These are phyloP conservation scores for Areca catechu DNA, from an alignment of 176 grass and related monocot genomes.

Conservation along the genomic window DNA sequence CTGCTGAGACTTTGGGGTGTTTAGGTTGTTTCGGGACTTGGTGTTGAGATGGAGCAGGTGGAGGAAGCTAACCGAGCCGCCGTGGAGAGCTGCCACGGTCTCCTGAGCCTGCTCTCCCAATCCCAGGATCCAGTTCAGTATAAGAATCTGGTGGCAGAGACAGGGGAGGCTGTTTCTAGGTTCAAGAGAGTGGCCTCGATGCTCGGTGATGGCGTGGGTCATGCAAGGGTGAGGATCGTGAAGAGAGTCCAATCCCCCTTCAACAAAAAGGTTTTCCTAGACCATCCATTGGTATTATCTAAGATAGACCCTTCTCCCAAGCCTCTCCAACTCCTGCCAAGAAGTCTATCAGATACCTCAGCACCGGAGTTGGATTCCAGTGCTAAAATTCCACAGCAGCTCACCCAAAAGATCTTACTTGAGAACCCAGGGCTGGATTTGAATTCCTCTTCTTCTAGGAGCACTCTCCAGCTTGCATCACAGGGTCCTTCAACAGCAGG, in stretches of 20 bases:
- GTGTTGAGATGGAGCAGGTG: slow-evolving; percentile 56
- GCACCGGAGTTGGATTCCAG: slow-evolving; percentile 25
- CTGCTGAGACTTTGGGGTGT: slow-evolving; percentile 11
- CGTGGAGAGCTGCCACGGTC: slow-evolving; percentile 63
- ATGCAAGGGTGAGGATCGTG: slow-evolving; percentile 49
- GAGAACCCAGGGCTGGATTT: slow-evolving; percentile 21
- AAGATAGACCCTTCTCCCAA: background rate
- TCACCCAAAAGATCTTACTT: slow-evolving; percentile 28
- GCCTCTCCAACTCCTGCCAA: slow-evolving; percentile 27
- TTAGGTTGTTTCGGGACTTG: slow-evolving; percentile 7
- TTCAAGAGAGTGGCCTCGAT: slow-evolving; percentile 71
- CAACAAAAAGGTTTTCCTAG: slow-evolving; percentile 36
- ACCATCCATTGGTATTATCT: slow-evolving; percentile 16
- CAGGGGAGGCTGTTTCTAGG: slow-evolving; percentile 48
- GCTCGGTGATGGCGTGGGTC: slow-evolving; percentile 30
- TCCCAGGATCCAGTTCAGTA: slow-evolving; percentile 44
- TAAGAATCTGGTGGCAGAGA: slow-evolving; percentile 43
- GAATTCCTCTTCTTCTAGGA: background rate
- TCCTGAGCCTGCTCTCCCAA: slow-evolving; percentile 52
- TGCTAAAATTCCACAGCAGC: slow-evolving; percentile 15
- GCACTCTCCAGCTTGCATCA: background rate
- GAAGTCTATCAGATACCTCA: background rate
- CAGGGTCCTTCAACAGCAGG: slow-evolving; percentile 43
- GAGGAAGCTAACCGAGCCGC: slow-evolving; percentile 69
- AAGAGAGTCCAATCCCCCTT: slow-evolving; percentile 24